Conservation (phyloP, 2,329 filamentous ascomycete genomes). For the Cladosporium sp. region DNA sequence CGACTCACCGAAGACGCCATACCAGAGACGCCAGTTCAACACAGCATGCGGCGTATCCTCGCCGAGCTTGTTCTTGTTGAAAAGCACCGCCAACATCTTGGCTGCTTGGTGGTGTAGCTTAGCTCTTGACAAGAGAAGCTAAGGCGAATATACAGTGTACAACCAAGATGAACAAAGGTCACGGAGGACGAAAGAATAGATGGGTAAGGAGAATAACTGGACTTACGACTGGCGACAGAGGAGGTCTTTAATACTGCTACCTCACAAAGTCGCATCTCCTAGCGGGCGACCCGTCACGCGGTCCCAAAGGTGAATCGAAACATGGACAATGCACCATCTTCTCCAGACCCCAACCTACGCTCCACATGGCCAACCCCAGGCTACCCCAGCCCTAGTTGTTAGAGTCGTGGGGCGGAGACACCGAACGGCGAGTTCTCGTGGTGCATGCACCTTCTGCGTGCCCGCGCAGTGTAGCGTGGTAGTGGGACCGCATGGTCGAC, state of each 20-base stretch:
- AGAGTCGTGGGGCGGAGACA: constrained; percentile 5
- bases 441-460: background rate
- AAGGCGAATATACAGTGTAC: constrained; percentile 6
- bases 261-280: background rate
- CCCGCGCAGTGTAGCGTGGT: constrained; percentile 7
- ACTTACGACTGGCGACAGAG: background rate
- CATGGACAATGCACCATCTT: background rate
- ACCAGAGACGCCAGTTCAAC: constrained; percentile 76
- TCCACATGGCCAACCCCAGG: constrained; percentile 8
- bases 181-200: background rate
- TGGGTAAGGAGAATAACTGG: background rate
- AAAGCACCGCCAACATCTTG: constrained; percentile 23
- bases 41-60: constrained; percentile 63
- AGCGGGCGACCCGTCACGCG: background rate
- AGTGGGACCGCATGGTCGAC: background rate
- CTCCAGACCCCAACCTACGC: background rate
- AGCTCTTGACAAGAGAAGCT: background rate
- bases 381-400: background rate
- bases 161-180: background rate
- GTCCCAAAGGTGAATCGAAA: background rate
- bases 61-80: constrained; percentile 42
- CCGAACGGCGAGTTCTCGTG: constrained; percentile 7
- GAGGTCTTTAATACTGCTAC: constrained; percentile 6
- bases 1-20: constrained; percentile 55
- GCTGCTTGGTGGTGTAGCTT: constrained; percentile 14